These are phyloP conservation scores for Erysiphe pulchra DNA, from an alignment of 2,329 filamentous ascomycete species.

Conservation along the genomic window DNA sequence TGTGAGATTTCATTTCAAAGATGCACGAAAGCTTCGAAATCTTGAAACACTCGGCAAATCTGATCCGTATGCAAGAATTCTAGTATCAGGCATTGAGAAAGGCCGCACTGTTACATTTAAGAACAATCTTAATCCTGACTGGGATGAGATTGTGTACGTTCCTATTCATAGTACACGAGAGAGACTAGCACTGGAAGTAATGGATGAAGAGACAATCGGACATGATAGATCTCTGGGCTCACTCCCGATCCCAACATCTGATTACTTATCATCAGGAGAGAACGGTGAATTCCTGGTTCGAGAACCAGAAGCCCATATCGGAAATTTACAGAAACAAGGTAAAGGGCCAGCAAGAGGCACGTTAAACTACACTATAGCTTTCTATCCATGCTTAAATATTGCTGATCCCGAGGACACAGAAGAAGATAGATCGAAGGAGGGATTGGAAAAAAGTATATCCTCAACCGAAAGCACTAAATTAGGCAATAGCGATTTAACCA, in stretches of 20 bases:
- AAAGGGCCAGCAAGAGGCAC: constrained; percentile 53
- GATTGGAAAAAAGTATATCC: constrained; percentile 6
- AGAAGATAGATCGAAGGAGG: constrained; percentile 19
- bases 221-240: constrained; percentile 74
- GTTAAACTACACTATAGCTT: constrained; percentile 60
- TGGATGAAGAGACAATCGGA: constrained; percentile 84
- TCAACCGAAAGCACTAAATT: constrained; percentile 15
- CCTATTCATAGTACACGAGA: constrained; percentile 70
- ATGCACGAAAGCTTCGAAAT: constrained; percentile 62
- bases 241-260: constrained; percentile 48
- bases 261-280: constrained; percentile 57
- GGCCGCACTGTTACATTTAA: constrained; percentile 83
- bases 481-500: constrained; percentile 9
- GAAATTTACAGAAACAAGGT: constrained; percentile 47
- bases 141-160: constrained; percentile 86
- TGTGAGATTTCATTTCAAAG: constrained; percentile 78
- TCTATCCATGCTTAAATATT: constrained; percentile 73
- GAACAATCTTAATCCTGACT: constrained; percentile 86
- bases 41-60: constrained; percentile 91
- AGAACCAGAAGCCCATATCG: constrained; percentile 45
- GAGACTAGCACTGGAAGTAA: constrained; percentile 69
- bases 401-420: constrained; percentile 70
- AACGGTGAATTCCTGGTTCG: constrained; percentile 59
- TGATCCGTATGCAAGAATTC: constrained; percentile 72
- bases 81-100: constrained; percentile 77